Evolutionary conservation across 73 alveolate species (phyloP).

Genomic region (Paramecium sonneborni): DNA sequence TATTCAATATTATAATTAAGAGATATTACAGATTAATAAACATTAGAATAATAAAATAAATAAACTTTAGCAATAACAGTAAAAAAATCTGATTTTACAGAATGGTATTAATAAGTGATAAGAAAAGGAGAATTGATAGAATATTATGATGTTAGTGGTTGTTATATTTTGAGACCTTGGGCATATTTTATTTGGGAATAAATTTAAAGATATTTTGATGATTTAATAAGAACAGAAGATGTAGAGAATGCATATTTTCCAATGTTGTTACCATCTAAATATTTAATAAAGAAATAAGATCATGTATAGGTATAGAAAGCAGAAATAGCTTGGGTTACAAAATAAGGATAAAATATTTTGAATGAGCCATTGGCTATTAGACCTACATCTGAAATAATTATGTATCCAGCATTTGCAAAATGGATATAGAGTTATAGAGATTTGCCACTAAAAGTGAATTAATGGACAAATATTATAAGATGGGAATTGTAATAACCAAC

Average conservation of each 20-base stretch:
- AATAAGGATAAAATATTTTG: constrained; percentile 93
- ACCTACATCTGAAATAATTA: constrained; percentile 99
- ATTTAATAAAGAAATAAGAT: constrained; percentile 93
- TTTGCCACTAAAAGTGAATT: constrained; percentile 95
- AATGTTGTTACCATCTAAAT: constrained; percentile 96
- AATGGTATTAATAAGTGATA: constrained; percentile 97
- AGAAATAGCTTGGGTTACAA: constrained; percentile 99
- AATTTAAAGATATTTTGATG: constrained; percentile 90
- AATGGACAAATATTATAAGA: constrained; percentile 98
- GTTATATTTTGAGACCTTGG: constrained; percentile 99
- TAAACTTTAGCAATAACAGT: constrained; percentile 87
- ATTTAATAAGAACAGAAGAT: constrained; percentile 86
- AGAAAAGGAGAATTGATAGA: constrained; percentile 98
- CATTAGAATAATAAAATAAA: constrained; percentile 70
- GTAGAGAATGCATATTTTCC: constrained; percentile 99
- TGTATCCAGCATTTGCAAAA: constrained; percentile 99
- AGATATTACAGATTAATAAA: constrained; percentile 68
- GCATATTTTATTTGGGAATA: constrained; percentile 98
- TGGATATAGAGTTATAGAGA: constrained; percentile 99
- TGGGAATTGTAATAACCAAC: constrained; percentile 99
- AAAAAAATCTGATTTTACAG: constrained; percentile 88
- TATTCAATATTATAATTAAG: background rate
- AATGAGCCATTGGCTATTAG: constrained; percentile 98
- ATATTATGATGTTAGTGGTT: constrained; percentile 99
- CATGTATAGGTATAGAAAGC: constrained; percentile 99